Evolutionary conservation across 805 yeast species (phyloP).

Genomic region (Teunomyces pallodes): DNA sequence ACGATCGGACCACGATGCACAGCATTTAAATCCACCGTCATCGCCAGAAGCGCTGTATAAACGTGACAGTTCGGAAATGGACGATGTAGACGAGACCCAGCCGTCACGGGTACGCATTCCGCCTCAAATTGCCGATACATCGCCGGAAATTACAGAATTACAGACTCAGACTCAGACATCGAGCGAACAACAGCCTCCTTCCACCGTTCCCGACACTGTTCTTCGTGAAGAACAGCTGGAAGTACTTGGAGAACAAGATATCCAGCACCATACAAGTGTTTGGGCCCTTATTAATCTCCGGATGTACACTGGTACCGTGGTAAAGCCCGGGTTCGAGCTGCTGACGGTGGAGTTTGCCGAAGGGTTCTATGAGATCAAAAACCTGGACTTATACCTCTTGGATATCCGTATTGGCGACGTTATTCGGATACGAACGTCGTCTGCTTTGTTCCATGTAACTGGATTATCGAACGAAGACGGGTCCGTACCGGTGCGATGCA

Average conservation of each 20-base stretch:
- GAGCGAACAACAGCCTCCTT: neutral
- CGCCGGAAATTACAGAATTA: conserved; percentile 14
- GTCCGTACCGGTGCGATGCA: conserved; percentile 42
- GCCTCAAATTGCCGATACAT: neutral
- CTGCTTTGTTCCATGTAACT: conserved; percentile 38
- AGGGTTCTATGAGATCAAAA: conserved; percentile 31
- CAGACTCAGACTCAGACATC: conserved; percentile 1
- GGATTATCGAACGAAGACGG: conserved; percentile 35
- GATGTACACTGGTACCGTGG: conserved; percentile 49
- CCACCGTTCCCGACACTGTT: neutral
- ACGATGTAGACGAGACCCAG: conserved; percentile 2
- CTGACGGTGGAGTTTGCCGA: conserved; percentile 42
- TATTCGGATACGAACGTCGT: conserved; percentile 34
- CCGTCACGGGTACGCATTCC: neutral
- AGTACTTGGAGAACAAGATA: conserved; percentile 4
- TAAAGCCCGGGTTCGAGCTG: conserved; percentile 22
- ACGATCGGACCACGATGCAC: neutral
- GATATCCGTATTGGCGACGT: conserved; percentile 59
- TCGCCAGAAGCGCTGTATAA: neutral
- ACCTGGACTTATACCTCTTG: conserved; percentile 41
- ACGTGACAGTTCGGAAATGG: conserved; percentile 11
- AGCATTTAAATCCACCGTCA: neutral
- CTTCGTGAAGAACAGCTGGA: conserved; percentile 10
- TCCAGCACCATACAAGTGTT: conserved; percentile 33
- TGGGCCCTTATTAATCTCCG: conserved; percentile 54